Percentiles rank a stretch among this genome's conserved stretches.
These are phyloP conservation scores for Uronychia binucleata DNA, from an alignment of 73 alveolate genomes.

Conservation along the genomic window DNA sequence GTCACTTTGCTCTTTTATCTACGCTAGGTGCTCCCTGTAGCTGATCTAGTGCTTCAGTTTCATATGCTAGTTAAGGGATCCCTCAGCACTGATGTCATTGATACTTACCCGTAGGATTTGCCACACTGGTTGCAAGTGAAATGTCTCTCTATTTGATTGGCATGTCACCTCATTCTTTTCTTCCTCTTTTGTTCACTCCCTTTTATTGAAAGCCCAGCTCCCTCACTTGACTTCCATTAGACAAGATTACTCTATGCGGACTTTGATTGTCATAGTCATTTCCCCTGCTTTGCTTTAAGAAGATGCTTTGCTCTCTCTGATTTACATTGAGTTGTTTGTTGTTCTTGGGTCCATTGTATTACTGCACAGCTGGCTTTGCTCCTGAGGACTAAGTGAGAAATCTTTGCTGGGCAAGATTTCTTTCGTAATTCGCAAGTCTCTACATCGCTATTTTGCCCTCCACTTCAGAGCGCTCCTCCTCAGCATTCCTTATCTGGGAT, in stretches of 20 bases:
- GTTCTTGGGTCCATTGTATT: too few species aligned
- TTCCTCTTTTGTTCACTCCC: neutral
- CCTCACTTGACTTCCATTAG: too few species aligned
- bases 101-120: neutral
- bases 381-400: neutral
- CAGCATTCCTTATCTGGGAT: neutral
- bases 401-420: neutral
- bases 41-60: neutral
- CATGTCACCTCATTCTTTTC: neutral
- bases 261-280: too few species aligned
- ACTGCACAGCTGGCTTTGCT: too few species aligned
- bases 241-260: too few species aligned
- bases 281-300: too few species aligned
- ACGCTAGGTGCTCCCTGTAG: neutral
- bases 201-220: neutral
- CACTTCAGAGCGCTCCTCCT: neutral
- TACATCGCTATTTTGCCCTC: neutral
- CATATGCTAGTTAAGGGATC: neutral
- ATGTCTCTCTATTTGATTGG: neutral
- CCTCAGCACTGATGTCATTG: neutral
- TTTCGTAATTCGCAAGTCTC: neutral
- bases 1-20: neutral
- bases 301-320: too few species aligned
- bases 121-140: neutral
- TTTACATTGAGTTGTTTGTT: too few species aligned